Evolutionary conservation across 768 basidiomycete species (phyloP).

Genomic region (Termitomyces sp.): DNA sequence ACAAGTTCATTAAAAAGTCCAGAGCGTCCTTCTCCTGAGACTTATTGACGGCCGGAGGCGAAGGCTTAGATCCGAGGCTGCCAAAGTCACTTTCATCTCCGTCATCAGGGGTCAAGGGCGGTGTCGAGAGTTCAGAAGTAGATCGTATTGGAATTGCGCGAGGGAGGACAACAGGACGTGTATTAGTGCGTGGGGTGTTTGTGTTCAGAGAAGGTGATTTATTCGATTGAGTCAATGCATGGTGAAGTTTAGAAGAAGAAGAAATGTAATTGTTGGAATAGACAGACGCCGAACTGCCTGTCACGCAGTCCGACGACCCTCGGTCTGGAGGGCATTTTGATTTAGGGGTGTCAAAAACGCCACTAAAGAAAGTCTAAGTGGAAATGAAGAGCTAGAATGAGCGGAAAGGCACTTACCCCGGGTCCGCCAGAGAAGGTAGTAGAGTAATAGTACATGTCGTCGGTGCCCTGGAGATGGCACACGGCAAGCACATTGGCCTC

Average conservation of each 20-base stretch:
- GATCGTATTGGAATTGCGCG: conserved; percentile 36
- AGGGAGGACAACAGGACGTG: conserved; percentile 27
- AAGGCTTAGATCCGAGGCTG: conserved; percentile 26
- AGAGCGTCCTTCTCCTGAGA: conserved; percentile 56
- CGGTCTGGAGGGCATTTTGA: conserved; percentile 91
- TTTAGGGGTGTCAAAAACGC: conserved; percentile 91
- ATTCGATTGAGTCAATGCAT: conserved; percentile 10
- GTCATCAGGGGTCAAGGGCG: conserved; percentile 75
- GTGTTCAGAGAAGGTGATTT: conserved; percentile 16
- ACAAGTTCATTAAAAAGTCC: conserved; percentile 73
- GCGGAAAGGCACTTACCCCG: conserved; percentile 45
- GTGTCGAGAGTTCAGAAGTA: conserved; percentile 52
- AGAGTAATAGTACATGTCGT: conserved; percentile 86
- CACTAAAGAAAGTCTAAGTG: conserved; percentile 43
- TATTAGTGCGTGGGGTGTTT: conserved; percentile 15
- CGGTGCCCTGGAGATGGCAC: conserved; percentile 75
- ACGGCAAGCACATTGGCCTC: conserved; percentile 80
- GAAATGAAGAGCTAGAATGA: not conserved
- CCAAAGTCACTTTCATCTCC: conserved; percentile 40
- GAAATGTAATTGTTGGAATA: conserved; percentile 38
- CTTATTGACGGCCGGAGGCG: conserved; percentile 27
- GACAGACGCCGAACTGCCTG: conserved; percentile 78
- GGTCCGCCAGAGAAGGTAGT: conserved; percentile 94
- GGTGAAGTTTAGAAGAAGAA: conserved; percentile 24
- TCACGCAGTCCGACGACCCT: conserved; percentile 96